Base-by-base conservation (phyloP, 768 basidiomycete genomes). In the Pisolithus albus region DNA sequence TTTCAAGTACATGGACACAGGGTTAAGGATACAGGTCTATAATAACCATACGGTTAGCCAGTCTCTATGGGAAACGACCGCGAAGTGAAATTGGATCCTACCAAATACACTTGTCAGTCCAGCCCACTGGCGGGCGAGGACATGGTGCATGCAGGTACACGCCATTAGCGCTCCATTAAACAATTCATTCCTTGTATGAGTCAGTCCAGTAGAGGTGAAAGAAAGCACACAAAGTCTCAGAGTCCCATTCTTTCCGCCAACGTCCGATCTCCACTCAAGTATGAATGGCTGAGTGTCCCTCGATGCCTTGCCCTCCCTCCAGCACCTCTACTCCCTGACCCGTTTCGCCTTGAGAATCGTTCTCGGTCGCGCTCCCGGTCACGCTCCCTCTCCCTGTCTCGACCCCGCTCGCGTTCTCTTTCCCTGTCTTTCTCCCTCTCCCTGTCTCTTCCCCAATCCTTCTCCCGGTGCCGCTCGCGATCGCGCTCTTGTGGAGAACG, bases 231-330 rank as follows among this genome's bases (percentile, higher is more conserved):
- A 16, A 18, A 49, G 24, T 47, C 59, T 77, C 70, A 87, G 40
- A 88, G 75, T 67, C 88, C 88, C 83, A 91, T 79, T 62, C 88
- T 74, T 69, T 90, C 86, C 67, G 83, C 85, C 74, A 91, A 82
- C 75, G 88, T 87, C 79, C 88, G 87, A 74, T 86, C 84, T 42
- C 72, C 73, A 56, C 64, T 57, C 43, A 61, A 56, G 37, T 69
- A 69, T 28, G 64, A 51, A 37, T 67, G 67, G 43, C 72, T 68
- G 56, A 70, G 70, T 52, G 65, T 53, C 55, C 62, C 66, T 52
- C 63, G 72, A 50, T 59, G 60, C 64, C 74, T 23, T 24, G 1
- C 43, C 43, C 26, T 45, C 42, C 42, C 42, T 15, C 19, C 42
- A 3, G 19, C 23, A 8, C 42, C 66, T 41, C 74, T 68, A 1